phyloP scores from a whole-genome alignment of 2,329 filamentous ascomycete species.

The Keithomyces neogunnii region DNA sequence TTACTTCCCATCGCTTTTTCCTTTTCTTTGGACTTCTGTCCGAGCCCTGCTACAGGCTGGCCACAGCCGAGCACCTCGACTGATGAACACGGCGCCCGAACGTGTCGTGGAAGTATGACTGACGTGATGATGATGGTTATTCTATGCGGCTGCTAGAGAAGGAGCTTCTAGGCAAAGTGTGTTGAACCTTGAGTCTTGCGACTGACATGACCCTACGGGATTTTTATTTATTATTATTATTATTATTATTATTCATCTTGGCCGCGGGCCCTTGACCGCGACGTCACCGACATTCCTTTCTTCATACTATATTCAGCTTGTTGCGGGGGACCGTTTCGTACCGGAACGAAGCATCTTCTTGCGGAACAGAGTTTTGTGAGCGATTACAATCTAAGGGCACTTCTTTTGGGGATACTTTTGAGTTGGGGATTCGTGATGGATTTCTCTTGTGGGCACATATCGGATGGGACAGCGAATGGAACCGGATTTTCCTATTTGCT shows the following conservation, averaged over 20 bases:
- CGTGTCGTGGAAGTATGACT: slow-evolving; percentile 19
- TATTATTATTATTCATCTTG: neutral
- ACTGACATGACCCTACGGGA: neutral
- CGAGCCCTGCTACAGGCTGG: slow-evolving; percentile 23
- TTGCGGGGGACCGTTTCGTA: neutral
- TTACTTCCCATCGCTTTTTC: slow-evolving; percentile 39
- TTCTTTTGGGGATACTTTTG: neutral
- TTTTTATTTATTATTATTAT: neutral
- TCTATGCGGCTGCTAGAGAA: neutral
- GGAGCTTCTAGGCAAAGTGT: neutral
- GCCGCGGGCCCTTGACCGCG: neutral
- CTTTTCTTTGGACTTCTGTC: slow-evolving; percentile 24
- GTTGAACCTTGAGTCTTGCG: neutral
- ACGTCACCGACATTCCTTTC: neutral
- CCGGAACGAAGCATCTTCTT: neutral
- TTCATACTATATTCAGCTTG: neutral
- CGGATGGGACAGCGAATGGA: neutral
- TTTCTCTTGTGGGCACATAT: neutral
- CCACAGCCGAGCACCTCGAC: slow-evolving; percentile 13
- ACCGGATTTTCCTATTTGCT: neutral
- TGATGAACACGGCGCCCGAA: slow-evolving; percentile 16
- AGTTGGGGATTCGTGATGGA: neutral
- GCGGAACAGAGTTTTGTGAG: neutral
- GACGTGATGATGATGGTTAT: slow-evolving; percentile 12
- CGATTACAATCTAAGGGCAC: neutral